A percentile compares a stretch with the other conserved stretches of the same genome.
These are phyloP conservation scores for Trypanosomatidae sp. DNA, from an alignment of 208 protist species.

Conservation along the genomic window DNA sequence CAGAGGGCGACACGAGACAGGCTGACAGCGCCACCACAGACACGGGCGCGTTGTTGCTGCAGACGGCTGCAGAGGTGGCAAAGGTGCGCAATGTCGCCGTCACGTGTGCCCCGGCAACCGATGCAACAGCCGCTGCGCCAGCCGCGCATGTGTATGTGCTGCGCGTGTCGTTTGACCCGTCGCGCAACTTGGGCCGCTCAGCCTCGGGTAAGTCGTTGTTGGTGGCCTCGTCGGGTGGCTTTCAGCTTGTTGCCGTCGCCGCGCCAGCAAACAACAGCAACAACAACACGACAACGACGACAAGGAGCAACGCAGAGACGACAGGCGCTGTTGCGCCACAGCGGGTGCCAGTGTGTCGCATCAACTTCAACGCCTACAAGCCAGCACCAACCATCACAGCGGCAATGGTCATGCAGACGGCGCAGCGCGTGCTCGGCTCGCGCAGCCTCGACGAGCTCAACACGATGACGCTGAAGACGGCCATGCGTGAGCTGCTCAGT, in stretches of 20 bases:
- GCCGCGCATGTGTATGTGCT: conserved; percentile 8
- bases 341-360: conserved; percentile 14
- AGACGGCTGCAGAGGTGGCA: conserved; percentile 3
- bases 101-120: conserved; percentile 1
- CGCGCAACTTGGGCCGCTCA: conserved; percentile 15
- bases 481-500: conserved; percentile 16
- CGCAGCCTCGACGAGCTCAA: conserved; percentile 4
- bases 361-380: conserved; percentile 40
- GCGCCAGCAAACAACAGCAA: too few relatives aligned
- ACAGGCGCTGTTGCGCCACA: too few relatives aligned
- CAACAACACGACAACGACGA: too few relatives aligned
- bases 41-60: neutral
- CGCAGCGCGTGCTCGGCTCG: conserved; percentile 14
- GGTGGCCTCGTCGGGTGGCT: conserved; percentile 33
- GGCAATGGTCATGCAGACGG: conserved; percentile 13
- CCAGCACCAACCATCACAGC: conserved; percentile 13
- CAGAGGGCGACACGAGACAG: neutral
- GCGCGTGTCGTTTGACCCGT: conserved; percentile 38
- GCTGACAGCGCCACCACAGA: neutral
- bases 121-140: neutral
- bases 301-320: too few relatives aligned
- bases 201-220: conserved; percentile 42
- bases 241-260: conserved; percentile 17
- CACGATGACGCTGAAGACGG: conserved; percentile 29
- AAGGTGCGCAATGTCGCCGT: conserved; percentile 21